Conservation (phyloP, 108 stramenopile species). For the Schizochytrium sp. region DNA sequence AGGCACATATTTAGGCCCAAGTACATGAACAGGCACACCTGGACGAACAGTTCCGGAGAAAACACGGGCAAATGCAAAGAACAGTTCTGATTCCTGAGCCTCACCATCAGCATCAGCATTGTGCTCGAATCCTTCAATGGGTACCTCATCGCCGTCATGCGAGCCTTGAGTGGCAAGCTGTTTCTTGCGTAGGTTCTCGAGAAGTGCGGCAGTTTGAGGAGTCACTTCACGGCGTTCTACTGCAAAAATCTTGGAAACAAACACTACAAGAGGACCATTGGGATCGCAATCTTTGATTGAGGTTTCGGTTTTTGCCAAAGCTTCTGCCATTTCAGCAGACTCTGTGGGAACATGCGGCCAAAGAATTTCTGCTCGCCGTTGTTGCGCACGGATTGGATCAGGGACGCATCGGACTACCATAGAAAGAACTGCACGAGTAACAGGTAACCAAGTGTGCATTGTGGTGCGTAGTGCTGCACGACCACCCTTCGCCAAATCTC, state of each 20-base stretch:
- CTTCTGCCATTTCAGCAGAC: conserved; percentile 8
- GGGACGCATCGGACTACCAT: conserved; percentile 75
- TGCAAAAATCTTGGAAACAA: conserved; percentile 75
- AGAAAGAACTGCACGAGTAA: conserved; percentile 72
- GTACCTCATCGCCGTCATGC: neutral
- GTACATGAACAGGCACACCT: conserved; percentile 61
- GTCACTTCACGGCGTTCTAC: conserved; percentile 39
- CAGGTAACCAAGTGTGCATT: conserved; percentile 77
- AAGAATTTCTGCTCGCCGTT: conserved; percentile 20
- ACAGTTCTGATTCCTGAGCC: conserved; percentile 65
- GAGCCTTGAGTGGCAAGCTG: neutral
- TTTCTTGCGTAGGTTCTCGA: conserved; percentile 47
- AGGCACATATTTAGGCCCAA: conserved; percentile 74
- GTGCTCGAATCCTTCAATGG: neutral
- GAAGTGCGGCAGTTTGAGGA: conserved; percentile 40
- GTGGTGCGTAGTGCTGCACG: conserved; percentile 56
- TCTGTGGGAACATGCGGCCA: conserved; percentile 59
- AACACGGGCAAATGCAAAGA: conserved; percentile 74
- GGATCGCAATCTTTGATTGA: conserved; percentile 68
- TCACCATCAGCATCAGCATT: neutral
- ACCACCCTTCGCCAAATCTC: neutral
- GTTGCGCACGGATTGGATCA: conserved; percentile 68
- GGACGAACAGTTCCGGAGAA: conserved; percentile 72
- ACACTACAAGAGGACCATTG: conserved; percentile 70
- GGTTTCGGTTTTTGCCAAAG: conserved; percentile 52